phyloP scores from a whole-genome alignment of 805 yeast species.

The Phaffomyces opuntiae region DNA sequence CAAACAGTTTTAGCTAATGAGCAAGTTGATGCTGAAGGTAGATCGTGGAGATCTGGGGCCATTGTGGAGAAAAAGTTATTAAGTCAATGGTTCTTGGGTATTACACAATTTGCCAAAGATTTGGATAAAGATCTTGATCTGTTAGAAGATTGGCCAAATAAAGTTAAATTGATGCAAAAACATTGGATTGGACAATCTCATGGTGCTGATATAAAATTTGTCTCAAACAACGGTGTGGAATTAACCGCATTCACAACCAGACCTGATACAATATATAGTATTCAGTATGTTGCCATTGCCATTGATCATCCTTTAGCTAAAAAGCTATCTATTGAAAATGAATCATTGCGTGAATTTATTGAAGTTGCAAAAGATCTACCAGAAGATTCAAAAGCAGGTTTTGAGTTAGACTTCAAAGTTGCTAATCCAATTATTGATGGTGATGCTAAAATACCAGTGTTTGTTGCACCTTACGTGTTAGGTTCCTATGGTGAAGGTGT shows the following conservation, averaged over 20 bases:
- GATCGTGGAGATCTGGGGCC: slow-evolving; percentile 97
- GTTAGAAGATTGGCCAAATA: slow-evolving; percentile 76
- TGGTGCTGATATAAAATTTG: slow-evolving; percentile 67
- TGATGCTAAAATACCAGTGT: slow-evolving; percentile 53
- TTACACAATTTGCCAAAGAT: slow-evolving; percentile 71
- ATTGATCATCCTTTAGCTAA: slow-evolving; percentile 57
- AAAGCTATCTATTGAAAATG: slow-evolving; percentile 31
- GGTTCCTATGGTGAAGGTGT: slow-evolving; percentile 85
- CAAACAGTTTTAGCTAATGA: slow-evolving; percentile 93
- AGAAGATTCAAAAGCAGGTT: slow-evolving; percentile 56
- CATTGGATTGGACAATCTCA: slow-evolving; percentile 91
- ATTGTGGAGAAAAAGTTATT: slow-evolving; percentile 73
- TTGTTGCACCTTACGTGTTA: slow-evolving; percentile 85
- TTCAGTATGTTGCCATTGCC: slow-evolving; percentile 77
- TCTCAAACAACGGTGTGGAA: slow-evolving; percentile 19
- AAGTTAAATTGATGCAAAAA: slow-evolving; percentile 83
- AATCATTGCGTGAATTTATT: slow-evolving; percentile 41
- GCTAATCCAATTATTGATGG: slow-evolving; percentile 52
- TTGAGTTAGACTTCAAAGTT: slow-evolving; percentile 37
- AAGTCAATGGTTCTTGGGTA: slow-evolving; percentile 91
- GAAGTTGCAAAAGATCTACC: slow-evolving; percentile 28
- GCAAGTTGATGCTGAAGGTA: slow-evolving; percentile 87
- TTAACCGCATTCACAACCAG: slow-evolving; percentile 76
- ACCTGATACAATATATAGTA: slow-evolving; percentile 80
- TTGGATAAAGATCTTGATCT: slow-evolving; percentile 56